Base-by-base conservation (phyloP, 129 eudicot species). In the Oenanthe sinensis region DNA sequence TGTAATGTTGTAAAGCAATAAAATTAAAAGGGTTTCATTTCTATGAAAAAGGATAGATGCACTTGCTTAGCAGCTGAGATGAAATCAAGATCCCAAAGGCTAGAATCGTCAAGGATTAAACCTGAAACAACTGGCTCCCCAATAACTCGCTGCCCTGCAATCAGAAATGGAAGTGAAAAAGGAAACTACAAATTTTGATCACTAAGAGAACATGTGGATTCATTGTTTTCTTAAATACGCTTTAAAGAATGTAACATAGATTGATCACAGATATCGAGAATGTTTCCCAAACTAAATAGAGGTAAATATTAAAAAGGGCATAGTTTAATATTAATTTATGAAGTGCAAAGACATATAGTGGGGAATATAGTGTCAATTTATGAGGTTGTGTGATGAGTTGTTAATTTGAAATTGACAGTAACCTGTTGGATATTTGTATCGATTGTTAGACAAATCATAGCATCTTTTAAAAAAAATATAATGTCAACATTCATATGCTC, bases 121-220 rank as follows among this genome's bases (percentile, higher is more conserved):
- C 97, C 97, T 49, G 99, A 96, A 79, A 89, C 99, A 71, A 96
- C 97, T 37, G 99, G 91, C 87, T 96, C 99, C 69, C 99, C 99
- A 52, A 96, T 76, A 75, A 96, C 97, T 76, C 87, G 88, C 86
- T 92, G 97, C 81, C 99, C 99, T 96, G 86, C 78, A 79, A 42
- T 70, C 69, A 74, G 30, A 78, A 82, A 79, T 46, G 43, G 80
- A 71, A 73, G 39, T 46, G 13, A 39, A 79, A 71, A 74, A 11
- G 60, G n/a, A 68, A 82, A 11, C 36, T 19, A 74, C 37, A 78
- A 49, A 70, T 79, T 17, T 20, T 79, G 63, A 47, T 73, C 24
- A 15, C 16, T 46, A 8, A 81, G 44, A 28, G 5, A 52, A 75
- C 54, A 77, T 45, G 70, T 52, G 46, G 2, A 48, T 71, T 39